A percentile compares a stretch with the other conserved stretches of the same genome.
phyloP scores from a whole-genome alignment of 805 yeast genomes.

The Grigorovia yakushimaensis region DNA sequence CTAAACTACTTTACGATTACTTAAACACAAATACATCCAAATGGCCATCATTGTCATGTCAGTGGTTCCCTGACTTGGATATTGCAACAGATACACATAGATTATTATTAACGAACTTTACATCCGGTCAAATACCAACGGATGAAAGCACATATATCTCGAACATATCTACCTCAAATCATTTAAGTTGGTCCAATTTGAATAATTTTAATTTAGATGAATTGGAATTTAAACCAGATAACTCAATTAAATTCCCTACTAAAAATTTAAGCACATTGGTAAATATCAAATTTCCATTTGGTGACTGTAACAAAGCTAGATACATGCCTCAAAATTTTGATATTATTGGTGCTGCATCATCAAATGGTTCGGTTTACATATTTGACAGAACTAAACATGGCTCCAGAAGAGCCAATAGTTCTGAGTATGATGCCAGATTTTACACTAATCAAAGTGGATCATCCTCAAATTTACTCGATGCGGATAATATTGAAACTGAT shows the following conservation, averaged over 20 bases:
- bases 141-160: constrained; percentile 26
- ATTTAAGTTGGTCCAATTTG: constrained; percentile 27
- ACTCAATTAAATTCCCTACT: constrained; percentile 20
- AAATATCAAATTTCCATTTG: constrained; percentile 29
- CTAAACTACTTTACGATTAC: constrained; percentile 65
- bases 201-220: constrained; percentile 31
- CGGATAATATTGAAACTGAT: constrained; percentile 9
- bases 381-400: constrained; percentile 78
- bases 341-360: constrained; percentile 60
- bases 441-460: neutral
- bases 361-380: constrained; percentile 53
- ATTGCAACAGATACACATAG: constrained; percentile 21
- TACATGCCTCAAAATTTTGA: constrained; percentile 85
- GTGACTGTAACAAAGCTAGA: constrained; percentile 60
- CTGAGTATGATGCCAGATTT: neutral
- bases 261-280: constrained; percentile 20
- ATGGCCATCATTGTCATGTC: constrained; percentile 63
- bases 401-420: constrained; percentile 31
- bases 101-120: constrained; percentile 25
- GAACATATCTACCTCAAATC: constrained; percentile 23
- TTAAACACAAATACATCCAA: constrained; percentile 57
- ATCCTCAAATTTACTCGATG: neutral
- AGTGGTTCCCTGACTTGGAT: constrained; percentile 50
- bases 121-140: constrained; percentile 28
- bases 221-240: constrained; percentile 30